Conservation (phyloP, 1,284 basidiomycete genomes). For the Cutaneotrichosporon dermatis region DNA sequence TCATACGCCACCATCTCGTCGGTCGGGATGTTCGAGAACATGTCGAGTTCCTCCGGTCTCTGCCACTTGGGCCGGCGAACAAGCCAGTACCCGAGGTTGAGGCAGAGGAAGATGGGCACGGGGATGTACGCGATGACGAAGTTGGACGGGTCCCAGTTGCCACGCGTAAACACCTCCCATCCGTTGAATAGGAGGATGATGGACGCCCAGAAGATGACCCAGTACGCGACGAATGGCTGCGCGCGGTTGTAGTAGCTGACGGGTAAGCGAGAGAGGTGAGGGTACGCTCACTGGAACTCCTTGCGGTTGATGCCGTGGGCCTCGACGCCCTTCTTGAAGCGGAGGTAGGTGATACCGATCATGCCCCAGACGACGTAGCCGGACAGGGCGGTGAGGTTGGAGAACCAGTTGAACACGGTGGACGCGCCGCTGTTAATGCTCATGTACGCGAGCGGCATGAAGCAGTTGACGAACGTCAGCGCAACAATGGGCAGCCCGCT, state of each 20-base stretch:
- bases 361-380: constrained; percentile 22
- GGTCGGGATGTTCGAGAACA: constrained; percentile 70
- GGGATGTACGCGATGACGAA: constrained; percentile 28
- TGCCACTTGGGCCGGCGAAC: constrained; percentile 51
- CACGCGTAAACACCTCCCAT: constrained; percentile 21
- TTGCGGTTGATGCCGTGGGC: constrained; percentile 27
- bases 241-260: constrained; percentile 7
- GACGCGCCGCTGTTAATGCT: constrained; percentile 52
- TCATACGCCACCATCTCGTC: constrained; percentile 59
- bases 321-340: constrained; percentile 29
- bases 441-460: constrained; percentile 68
- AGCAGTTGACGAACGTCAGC: constrained; percentile 60
- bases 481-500: constrained; percentile 69
- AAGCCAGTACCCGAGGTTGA: constrained; percentile 13
- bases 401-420: constrained; percentile 67
- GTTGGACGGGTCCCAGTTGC: constrained; percentile 35
- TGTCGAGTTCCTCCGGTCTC: constrained; percentile 69
- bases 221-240: constrained; percentile 27
- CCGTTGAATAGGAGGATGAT: constrained; percentile 29
- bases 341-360: constrained; percentile 27
- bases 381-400: constrained; percentile 50
- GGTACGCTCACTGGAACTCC: neutral
- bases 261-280: neutral
- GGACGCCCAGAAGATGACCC: constrained; percentile 23
- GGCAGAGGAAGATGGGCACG: constrained; percentile 20